Percentiles rank a stretch among this genome's conserved stretches.
phyloP scores from a whole-genome alignment of 371 early-diverging fungal species.

The Chytridium lagenaria region DNA sequence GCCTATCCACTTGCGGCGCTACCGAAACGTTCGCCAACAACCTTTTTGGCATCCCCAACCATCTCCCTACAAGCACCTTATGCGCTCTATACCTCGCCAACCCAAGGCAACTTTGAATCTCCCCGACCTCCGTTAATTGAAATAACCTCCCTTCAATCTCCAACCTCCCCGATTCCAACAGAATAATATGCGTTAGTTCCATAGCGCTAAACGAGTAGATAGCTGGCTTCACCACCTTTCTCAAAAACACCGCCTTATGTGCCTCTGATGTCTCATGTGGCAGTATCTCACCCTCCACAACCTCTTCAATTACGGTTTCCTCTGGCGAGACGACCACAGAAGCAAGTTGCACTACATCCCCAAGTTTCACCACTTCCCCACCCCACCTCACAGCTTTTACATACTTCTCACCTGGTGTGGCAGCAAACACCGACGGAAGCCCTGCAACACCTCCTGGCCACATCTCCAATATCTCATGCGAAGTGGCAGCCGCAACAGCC shows the following conservation, averaged over 20 bases:
- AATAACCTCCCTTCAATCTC: constrained; percentile 16
- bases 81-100: not conserved
- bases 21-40: not conserved
- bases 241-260: too few species aligned
- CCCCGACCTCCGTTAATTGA: not conserved
- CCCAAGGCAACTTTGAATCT: not conserved
- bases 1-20: not conserved
- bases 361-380: not conserved
- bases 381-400: not conserved
- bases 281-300: not conserved
- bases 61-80: not conserved
- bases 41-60: not conserved
- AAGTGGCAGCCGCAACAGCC: constrained; percentile 3
- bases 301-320: not conserved
- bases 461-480: constrained; percentile 9
- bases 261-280: too few species aligned
- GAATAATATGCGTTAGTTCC: constrained; percentile 5
- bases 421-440: constrained; percentile 1
- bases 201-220: not conserved
- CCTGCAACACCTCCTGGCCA: too few species aligned
- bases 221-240: not conserved
- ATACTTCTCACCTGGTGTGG: not conserved
- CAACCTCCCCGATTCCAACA: not conserved
- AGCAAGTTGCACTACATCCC: constrained; percentile 1
- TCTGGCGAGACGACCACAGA: not conserved